A percentile compares a stretch with the other conserved stretches of the same genome.
Evolutionary conservation across 257 asterid genomes (phyloP).

Genomic region (Solanum infundibuliforme): DNA sequence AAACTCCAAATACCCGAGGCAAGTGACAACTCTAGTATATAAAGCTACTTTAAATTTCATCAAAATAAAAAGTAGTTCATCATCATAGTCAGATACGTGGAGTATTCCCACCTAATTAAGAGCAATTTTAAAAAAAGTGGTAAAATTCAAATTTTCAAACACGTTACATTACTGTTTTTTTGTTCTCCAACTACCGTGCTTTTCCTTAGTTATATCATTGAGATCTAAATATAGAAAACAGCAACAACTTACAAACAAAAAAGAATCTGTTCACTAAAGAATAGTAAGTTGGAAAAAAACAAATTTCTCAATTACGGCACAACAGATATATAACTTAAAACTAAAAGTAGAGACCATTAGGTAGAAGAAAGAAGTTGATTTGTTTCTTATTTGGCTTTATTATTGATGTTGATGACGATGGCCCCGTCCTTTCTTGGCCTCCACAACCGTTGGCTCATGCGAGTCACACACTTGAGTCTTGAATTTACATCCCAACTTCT

Average conservation of each 20-base stretch:
- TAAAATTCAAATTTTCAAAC: not conserved
- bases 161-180: not conserved
- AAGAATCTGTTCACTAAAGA: not conserved
- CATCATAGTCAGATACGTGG: not conserved
- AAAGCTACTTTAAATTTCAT: not conserved
- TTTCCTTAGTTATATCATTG: not conserved
- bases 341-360: not conserved
- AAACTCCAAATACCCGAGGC: not conserved
- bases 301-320: not conserved
- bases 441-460: constrained; percentile 58
- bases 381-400: not conserved
- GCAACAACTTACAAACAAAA: not conserved
- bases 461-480: constrained; percentile 94
- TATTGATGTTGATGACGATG: constrained; percentile 34
- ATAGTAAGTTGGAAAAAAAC: not conserved
- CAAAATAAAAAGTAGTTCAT: not conserved
- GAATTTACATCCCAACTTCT: constrained; percentile 76
- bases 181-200: not conserved
- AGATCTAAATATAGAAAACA: not conserved
- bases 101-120: not conserved
- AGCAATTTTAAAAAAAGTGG: not conserved
- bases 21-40: not conserved
- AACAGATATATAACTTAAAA: not conserved
- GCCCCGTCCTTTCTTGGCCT: constrained; percentile 40
- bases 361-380: not conserved